Evolutionary conservation across 768 basidiomycete genomes (phyloP), one percentile per base, ranked within the genome.

Genomic region (Dioszegia aurantiaca): DNA sequence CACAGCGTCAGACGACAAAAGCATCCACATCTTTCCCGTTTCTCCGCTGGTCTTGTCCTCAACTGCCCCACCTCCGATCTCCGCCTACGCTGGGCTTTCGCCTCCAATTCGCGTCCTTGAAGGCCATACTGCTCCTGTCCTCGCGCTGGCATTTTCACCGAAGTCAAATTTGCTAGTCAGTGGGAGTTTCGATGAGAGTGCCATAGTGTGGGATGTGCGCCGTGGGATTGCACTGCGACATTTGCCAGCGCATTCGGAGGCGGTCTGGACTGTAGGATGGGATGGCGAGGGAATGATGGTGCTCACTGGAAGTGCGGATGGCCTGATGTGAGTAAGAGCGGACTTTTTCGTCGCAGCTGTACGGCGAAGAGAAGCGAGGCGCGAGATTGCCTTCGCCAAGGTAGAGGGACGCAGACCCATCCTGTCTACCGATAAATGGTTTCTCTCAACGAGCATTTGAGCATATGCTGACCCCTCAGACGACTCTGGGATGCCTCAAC

Each of bases 401-500:
- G n/a, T n/a, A n/a, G n/a, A n/a, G n/a, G n/a, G n/a, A n/a, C n/a
- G n/a, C n/a, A n/a, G n/a, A n/a, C n/a, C n/a, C n/a, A n/a, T n/a
- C n/a, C n/a, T n/a, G 24, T 48, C 26, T 26, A 36, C 11, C 19
- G 16, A 14, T 51, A 27, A 16, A 21, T 26, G 19, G 3, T 24
- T 21, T 45, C 10, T 17, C 16, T 45, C 26, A 27, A 3, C 5
- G 19, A 8, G 42, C 8, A 23, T 21, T 9, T 17, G 21, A 24
- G 19, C 26, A 39, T 33, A 11, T 27, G 27, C 21, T 52, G n/a
- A 49, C 28, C 1, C 48, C 26, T 5, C 70, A 99, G 94, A 72
- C 93, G 95, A 57, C 85, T 98, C 59, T 99, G 95, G 95, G 94
- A 99, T 71, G 86, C 90, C 0, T 86, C 92, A 55, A 94, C 93